Evolutionary conservation across 1,284 basidiomycete genomes (phyloP), one percentile per base, ranked within the genome.

Genomic region (Takashimella koratensis): DNA sequence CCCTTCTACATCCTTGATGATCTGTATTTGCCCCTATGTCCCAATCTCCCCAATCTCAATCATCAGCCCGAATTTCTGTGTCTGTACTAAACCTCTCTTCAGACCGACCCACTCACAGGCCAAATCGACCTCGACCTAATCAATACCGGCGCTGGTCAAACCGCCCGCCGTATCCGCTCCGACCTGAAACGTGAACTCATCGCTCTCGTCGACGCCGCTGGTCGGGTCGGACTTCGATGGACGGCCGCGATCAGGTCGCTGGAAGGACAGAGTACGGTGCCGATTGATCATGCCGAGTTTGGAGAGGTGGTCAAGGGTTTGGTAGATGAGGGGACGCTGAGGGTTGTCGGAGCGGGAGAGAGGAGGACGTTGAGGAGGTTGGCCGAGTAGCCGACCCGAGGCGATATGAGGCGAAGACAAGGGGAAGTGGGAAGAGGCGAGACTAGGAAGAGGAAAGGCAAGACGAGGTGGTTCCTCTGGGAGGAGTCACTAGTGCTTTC

Each of bases 121-220:
- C 87, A 76, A 56, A 76, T 98, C 68, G 95, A 98, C 73, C 87
- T 98, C 82, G 91, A 95, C 57, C 77, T 98, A 65, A 84, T 98
- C 68, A 95, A 93, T 71, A 96, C 93, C 0, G 95, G 95, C 4
- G 90, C 90, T 22, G 91, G 90, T 2, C 79, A 84, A 56, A 86
- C 90, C 27, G 87, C 94, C 76, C 81, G 93, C 56, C 86, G 85
- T 68, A 72, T 91, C 74, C 82, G 85, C 39, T 87, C 87, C 20
- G 92, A 94, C 75, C 85, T 96, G 80, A 84, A 87, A 66, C 84
- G 82, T 64, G 92, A 90, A 57, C 62, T 80, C 47, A 53, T 92
- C 62, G 76, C 74, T 20, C 76, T 95, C 54, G 77, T 95, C 57
- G 85, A 88, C 51, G 76, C 74, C 1, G 81, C 81, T 19, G 81